Percentiles rank a stretch among this genome's conserved stretches.
Evolutionary conservation across 257 asterid genomes (phyloP).

Genomic region (Nyctanthes arbortristis): DNA sequence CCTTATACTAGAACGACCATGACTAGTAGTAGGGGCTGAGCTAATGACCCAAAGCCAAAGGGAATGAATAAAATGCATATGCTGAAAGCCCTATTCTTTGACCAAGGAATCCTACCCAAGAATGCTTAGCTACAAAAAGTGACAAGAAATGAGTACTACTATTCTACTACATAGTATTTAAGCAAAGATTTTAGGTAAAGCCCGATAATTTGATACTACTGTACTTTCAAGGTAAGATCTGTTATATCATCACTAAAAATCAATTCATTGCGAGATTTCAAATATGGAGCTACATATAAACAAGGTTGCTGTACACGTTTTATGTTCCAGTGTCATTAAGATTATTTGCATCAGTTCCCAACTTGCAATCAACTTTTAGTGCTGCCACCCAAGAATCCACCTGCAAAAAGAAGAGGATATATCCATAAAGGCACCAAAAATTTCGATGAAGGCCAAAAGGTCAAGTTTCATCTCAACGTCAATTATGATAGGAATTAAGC

Average conservation of each 20-base stretch:
- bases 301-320: background rate
- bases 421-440: constrained; percentile 4
- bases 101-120: too few relatives aligned
- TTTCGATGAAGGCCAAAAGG: background rate
- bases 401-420: constrained; percentile 35
- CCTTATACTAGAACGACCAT: too few relatives aligned
- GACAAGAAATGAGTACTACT: too few relatives aligned
- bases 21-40: too few relatives aligned
- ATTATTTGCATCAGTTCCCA: constrained; percentile 33
- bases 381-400: constrained; percentile 80
- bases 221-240: background rate
- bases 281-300: constrained; percentile 16
- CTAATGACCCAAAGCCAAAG: too few relatives aligned
- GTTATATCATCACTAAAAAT: background rate
- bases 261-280: background rate
- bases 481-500: background rate
- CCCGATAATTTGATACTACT: background rate
- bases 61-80: too few relatives aligned
- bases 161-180: background rate
- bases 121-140: too few relatives aligned
- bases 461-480: background rate
- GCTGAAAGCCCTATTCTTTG: too few relatives aligned
- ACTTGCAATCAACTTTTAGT: constrained; percentile 47
- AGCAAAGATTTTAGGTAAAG: background rate
- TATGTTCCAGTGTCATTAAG: constrained; percentile 18